These are phyloP conservation scores for Leccinum barrowsii DNA, from an alignment of 768 basidiomycete species.

Conservation along the genomic window DNA sequence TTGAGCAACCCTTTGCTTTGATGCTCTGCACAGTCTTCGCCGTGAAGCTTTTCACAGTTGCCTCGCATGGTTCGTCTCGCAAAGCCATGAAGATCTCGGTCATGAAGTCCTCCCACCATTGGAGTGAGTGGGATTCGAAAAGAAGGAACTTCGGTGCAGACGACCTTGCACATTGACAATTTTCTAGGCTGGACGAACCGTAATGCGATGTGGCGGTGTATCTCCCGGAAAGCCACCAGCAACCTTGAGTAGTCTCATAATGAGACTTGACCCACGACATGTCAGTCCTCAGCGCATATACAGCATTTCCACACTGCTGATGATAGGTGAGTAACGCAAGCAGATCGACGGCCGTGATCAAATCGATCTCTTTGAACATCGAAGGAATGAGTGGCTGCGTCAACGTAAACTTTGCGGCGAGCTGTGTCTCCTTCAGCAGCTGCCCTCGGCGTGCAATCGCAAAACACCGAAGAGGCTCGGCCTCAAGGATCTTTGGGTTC, in stretches of 20 bases:
- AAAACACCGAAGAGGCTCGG: background rate
- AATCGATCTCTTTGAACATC: background rate
- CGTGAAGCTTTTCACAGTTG: background rate
- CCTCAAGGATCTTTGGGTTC: background rate
- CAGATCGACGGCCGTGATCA: background rate
- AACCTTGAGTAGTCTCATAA: background rate
- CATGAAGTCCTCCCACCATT: conserved; percentile 26
- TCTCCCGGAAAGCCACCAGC: background rate
- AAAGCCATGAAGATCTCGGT: conserved; percentile 4
- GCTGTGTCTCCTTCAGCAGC: background rate
- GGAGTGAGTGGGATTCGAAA: background rate
- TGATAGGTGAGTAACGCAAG: background rate
- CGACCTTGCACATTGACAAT: conserved; percentile 1
- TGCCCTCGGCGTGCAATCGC: background rate
- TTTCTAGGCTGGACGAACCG: no score
- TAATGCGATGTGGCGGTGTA: no score
- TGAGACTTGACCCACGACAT: background rate
- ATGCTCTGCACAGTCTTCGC: conserved; percentile 1
- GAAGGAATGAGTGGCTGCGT: background rate
- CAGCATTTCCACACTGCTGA: background rate
- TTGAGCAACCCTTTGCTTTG: background rate
- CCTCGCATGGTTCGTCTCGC: conserved; percentile 19
- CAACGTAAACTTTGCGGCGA: background rate
- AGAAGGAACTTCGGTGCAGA: background rate
- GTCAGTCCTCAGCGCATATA: background rate